These are phyloP conservation scores for Penicillium hesseltinei DNA, from an alignment of 2,329 filamentous ascomycete genomes.

Conservation along the genomic window DNA sequence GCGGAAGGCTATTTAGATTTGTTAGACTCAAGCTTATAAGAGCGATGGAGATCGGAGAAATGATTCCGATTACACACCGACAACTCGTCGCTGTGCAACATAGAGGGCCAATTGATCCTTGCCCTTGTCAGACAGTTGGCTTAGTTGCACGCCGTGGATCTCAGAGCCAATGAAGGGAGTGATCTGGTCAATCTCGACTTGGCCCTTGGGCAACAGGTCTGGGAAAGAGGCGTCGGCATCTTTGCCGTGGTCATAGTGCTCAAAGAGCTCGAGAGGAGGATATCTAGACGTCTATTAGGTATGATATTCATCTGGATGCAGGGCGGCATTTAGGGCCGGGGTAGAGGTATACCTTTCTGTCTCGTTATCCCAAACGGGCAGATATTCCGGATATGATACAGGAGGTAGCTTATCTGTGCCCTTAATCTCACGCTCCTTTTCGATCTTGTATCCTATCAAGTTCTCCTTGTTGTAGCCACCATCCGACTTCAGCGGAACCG, in stretches of 20 bases:
- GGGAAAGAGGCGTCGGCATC: constrained; percentile 69
- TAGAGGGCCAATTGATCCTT: constrained; percentile 70
- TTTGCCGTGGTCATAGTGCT: constrained; percentile 72
- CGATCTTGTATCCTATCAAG: constrained; percentile 36
- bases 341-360: constrained; percentile 34
- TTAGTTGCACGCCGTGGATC: constrained; percentile 68
- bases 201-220: constrained; percentile 59
- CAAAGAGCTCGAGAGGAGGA: constrained; percentile 65
- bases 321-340: neutral
- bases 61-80: constrained; percentile 46
- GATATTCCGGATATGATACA: constrained; percentile 68
- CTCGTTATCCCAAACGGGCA: constrained; percentile 67
- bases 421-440: constrained; percentile 53
- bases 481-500: constrained; percentile 29
- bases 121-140: constrained; percentile 62
- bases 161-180: constrained; percentile 74
- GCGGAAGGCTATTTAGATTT: constrained; percentile 57
- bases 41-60: neutral
- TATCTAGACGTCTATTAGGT: constrained; percentile 40
- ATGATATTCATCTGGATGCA: neutral
- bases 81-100: constrained; percentile 60
- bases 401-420: constrained; percentile 55
- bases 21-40: neutral
- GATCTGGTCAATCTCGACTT: constrained; percentile 55
- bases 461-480: constrained; percentile 39